These are phyloP conservation scores for Aureobasidium uvarum DNA, from an alignment of 2,329 filamentous ascomycete species.

Conservation along the genomic window DNA sequence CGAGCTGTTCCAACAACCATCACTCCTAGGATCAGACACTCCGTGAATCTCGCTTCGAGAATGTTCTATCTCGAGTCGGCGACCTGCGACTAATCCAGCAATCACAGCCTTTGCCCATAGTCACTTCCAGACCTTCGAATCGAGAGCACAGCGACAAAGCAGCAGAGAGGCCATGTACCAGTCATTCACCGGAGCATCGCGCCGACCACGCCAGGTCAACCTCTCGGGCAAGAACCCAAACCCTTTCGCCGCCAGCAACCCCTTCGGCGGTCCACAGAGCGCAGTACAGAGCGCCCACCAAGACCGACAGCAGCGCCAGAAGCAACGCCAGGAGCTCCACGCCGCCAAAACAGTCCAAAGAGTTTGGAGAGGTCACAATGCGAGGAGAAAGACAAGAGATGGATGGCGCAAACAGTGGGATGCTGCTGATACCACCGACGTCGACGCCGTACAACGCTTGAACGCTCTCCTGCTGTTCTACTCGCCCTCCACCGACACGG, in stretches of 20 bases:
- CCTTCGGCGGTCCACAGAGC: slow-evolving; percentile 64
- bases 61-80: not conserved
- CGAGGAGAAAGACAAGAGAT: slow-evolving; percentile 58
- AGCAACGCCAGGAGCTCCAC: slow-evolving; percentile 72
- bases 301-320: slow-evolving; percentile 75
- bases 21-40: not conserved
- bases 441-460: slow-evolving; percentile 43
- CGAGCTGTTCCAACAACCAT: not conserved
- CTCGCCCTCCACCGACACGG: slow-evolving; percentile 39
- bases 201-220: slow-evolving; percentile 87
- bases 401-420: slow-evolving; percentile 64
- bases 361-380: slow-evolving; percentile 74
- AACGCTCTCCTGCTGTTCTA: slow-evolving; percentile 48
- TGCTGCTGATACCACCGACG: slow-evolving; percentile 40
- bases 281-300: slow-evolving; percentile 84
- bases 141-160: not conserved
- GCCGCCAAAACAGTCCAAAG: slow-evolving; percentile 74
- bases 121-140: not conserved
- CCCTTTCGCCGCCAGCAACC: slow-evolving; percentile 66
- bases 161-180: slow-evolving; percentile 68
- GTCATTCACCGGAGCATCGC: slow-evolving; percentile 84
- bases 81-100: not conserved
- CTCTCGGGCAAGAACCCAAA: slow-evolving; percentile 81
- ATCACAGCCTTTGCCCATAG: not conserved
- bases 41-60: not conserved